Evolutionary conservation across 345 rosid species (phyloP).

Genomic region (Barbarea vulgaris): DNA sequence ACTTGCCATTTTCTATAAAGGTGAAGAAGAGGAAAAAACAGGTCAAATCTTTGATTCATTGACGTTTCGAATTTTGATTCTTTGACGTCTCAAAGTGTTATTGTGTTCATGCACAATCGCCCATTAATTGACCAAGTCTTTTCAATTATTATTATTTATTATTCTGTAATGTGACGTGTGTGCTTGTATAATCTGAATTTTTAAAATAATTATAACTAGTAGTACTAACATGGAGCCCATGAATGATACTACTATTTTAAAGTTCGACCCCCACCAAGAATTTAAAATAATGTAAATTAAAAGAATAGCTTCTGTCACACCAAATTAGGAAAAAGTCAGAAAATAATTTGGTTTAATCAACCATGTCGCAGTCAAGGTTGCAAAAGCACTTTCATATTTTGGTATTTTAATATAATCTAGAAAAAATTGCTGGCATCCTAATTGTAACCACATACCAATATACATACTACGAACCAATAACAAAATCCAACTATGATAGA

Average conservation of each 20-base stretch:
- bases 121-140: conserved; percentile 27
- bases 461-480: conserved; percentile 26
- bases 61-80: conserved; percentile 19
- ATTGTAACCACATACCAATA: conserved; percentile 14
- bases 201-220: neutral
- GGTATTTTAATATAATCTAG: neutral
- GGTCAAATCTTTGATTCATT: neutral
- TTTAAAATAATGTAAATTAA: neutral
- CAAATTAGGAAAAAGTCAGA: neutral
- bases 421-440: conserved; percentile 22
- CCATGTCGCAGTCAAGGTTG: conserved; percentile 35
- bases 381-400: conserved; percentile 24
- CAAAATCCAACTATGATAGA: conserved; percentile 15
- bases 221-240: conserved; percentile 27
- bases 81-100: conserved; percentile 34
- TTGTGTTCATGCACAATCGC: conserved; percentile 34
- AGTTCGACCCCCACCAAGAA: conserved; percentile 18
- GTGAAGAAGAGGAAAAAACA: neutral
- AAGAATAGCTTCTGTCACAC: conserved; percentile 19
- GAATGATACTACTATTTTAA: conserved; percentile 7
- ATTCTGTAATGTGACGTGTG: conserved; percentile 6
- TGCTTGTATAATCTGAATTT: conserved; percentile 8
- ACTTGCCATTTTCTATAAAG: neutral
- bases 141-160: neutral
- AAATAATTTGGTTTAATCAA: conserved; percentile 14